Percentiles rank a stretch among this genome's conserved stretches.
Evolutionary conservation across 345 rosid species (phyloP).

Genomic region (Acer yangbiense): DNA sequence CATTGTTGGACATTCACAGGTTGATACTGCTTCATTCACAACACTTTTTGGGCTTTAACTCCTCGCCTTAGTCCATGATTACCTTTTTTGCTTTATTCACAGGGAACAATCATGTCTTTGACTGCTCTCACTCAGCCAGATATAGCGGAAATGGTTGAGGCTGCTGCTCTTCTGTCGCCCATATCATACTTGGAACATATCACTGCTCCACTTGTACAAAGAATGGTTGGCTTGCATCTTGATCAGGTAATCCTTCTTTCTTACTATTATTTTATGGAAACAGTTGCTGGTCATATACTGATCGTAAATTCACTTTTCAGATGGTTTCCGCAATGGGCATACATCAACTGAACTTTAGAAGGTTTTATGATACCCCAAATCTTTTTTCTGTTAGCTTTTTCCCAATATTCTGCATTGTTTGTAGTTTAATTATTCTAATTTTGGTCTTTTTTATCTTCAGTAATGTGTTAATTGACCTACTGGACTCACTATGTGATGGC

Average conservation of each 20-base stretch:
- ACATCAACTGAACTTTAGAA: slow-evolving; percentile 84
- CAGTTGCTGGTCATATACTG: slow-evolving; percentile 23
- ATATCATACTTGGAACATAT: slow-evolving; percentile 86
- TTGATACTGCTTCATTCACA: slow-evolving; percentile 21
- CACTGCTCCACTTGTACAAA: slow-evolving; percentile 74
- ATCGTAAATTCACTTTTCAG: slow-evolving; percentile 39
- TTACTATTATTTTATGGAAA: slow-evolving; percentile 19
- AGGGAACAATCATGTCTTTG: slow-evolving; percentile 93
- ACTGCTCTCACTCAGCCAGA: slow-evolving; percentile 85
- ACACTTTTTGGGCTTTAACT: neutral
- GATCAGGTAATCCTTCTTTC: slow-evolving; percentile 64
- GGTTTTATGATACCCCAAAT: slow-evolving; percentile 40
- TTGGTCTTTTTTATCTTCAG: slow-evolving; percentile 39
- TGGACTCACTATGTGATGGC: slow-evolving; percentile 74
- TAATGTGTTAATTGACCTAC: slow-evolving; percentile 56
- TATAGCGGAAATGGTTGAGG: slow-evolving; percentile 78
- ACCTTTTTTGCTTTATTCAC: slow-evolving; percentile 11
- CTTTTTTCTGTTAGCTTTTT: neutral
- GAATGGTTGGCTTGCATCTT: slow-evolving; percentile 86
- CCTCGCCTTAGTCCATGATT: slow-evolving; percentile 3
- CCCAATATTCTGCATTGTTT: slow-evolving; percentile 8
- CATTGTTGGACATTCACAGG: slow-evolving; percentile 98
- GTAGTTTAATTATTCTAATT: neutral
- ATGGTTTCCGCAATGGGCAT: slow-evolving; percentile 80
- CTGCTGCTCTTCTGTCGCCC: slow-evolving; percentile 90